Base-by-base conservation (phyloP, 2,329 filamentous ascomycete genomes). In the Dendryphion nanum region DNA sequence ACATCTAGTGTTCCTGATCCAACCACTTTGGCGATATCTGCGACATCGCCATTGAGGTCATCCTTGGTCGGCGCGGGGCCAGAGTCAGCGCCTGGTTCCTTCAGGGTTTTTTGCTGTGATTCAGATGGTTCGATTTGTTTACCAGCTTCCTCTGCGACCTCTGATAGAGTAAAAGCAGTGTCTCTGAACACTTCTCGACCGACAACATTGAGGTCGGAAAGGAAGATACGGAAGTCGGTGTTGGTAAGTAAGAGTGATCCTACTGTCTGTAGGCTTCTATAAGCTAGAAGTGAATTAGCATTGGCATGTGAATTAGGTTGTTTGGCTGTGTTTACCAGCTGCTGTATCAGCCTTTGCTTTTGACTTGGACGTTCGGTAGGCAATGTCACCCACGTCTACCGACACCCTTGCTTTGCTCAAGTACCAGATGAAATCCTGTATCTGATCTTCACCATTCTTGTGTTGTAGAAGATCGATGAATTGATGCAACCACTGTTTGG, bases 351-450 rank as follows among this genome's bases (percentile, higher is more conserved):
- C 85, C 53, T 78, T 82, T 4, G 78, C 75, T 61, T 81, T 86
- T 14, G 78, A 78, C 49, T 75, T 76, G 33, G 74, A 74, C 3
- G 81, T 84, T 33, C 77, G 76, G 26, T 74, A 68, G 2, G 77
- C 74, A 30, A 90, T 69, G 42, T 86, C 77, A 14, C 79, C 73
- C 1, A 81, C 72, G 51, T 90, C 82, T 3, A 91, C 67, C 1
- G 78, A 78, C 5, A 93, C 70, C 21, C 79, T 78, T n/a, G 88
- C 83, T 59, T 86, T 85, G 46, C 81, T 72, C 32, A 95, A 66
- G 53, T 84, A 89, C 89, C 89, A 96, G 26, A 95, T 74, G 47
- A 96, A 86, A 55, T 96, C 88, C 63, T 97, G 91, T 14, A 97
- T 79, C 62, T 95, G 85, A 64, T 97, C 89, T 13, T 79, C 67